Evolutionary conservation across 1,284 basidiomycete genomes (phyloP), one percentile per base, ranked within the genome.

Genomic region (Apiotrichum laibachii): DNA sequence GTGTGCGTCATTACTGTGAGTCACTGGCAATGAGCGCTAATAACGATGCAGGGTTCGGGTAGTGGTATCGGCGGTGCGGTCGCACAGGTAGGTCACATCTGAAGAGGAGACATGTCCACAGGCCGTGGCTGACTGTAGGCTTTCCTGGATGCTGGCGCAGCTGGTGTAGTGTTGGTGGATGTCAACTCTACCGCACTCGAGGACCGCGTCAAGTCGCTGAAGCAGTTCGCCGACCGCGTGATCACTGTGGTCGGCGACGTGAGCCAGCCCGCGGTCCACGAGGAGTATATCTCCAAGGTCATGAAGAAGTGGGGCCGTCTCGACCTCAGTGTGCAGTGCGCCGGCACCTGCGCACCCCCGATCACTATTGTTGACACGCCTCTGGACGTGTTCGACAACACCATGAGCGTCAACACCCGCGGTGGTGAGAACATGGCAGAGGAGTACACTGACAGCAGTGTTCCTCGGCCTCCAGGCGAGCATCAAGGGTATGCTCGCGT

Each of bases 381-480:
- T 19, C 47, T 67, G 2, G 56, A 53, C 10, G 57, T 56, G 1
- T 60, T 50, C 21, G 65, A 67, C 45, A 43, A 45, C 6, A 50
- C 59, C 26, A 53, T 60, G 40, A 33, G 34, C 22, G 55, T 63
- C 12, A 67, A 67, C 39, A 54, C 57, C 6, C 52, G 56, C 11
- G 65, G 63, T 6, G 47, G 65, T 67, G 53, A 58, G 65, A 11
- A 33, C 21, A 19, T 15, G 16, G 12, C 18, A 11, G 40, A 9
- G 9, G 19, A 5, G 10, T 16, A 5, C 9, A 19, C 47, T 56
- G 19, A 44, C 31, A 15, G 5, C 51, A 67, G 70, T 62, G 3
- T 72, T 67, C 44, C 48, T 72, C 26, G 70, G 70, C 8, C 11
- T 69, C 15, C 58, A 67, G 48, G 42, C 62, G n/a, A 55, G 59